Conservation (phyloP, 2,329 filamentous ascomycete genomes). For the Didymella lethalis region DNA sequence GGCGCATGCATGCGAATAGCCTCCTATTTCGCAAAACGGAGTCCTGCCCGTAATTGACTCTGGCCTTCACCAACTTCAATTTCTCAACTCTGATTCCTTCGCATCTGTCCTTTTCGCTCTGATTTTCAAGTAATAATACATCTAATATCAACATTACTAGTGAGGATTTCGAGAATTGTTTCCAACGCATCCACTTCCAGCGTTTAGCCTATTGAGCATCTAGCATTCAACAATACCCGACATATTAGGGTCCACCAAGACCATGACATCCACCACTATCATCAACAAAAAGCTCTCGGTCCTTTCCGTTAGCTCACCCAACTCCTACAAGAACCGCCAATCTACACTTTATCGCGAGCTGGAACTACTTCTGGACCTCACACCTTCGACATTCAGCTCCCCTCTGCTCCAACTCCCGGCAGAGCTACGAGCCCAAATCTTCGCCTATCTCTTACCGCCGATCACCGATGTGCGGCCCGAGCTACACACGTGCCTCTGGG, state of each 20-base stretch:
- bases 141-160: slow-evolving; percentile 8
- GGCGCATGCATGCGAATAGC: slow-evolving; percentile 12
- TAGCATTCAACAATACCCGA: not conserved
- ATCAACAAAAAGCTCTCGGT: slow-evolving; percentile 17
- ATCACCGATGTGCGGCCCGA: slow-evolving; percentile 31
- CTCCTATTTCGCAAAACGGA: slow-evolving; percentile 15
- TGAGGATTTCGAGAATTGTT: not conserved
- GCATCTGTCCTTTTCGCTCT: not conserved
- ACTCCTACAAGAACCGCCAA: slow-evolving; percentile 42
- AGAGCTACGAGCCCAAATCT: slow-evolving; percentile 39
- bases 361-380: slow-evolving; percentile 46
- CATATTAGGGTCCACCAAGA: not conserved
- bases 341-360: slow-evolving; percentile 46
- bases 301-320: slow-evolving; percentile 33
- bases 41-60: slow-evolving; percentile 2
- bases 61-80: not conserved
- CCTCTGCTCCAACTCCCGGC: slow-evolving; percentile 42
- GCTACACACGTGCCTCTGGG: slow-evolving; percentile 48
- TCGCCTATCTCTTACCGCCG: slow-evolving; percentile 39
- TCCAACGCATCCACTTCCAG: not conserved
- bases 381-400: slow-evolving; percentile 44
- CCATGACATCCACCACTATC: slow-evolving; percentile 16
- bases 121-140: slow-evolving; percentile 2
- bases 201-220: not conserved
- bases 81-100: not conserved